A percentile compares a stretch with the other conserved stretches of the same genome.
Evolutionary conservation across 441 rosid species (phyloP).

Genomic region (Geranium incanum): DNA sequence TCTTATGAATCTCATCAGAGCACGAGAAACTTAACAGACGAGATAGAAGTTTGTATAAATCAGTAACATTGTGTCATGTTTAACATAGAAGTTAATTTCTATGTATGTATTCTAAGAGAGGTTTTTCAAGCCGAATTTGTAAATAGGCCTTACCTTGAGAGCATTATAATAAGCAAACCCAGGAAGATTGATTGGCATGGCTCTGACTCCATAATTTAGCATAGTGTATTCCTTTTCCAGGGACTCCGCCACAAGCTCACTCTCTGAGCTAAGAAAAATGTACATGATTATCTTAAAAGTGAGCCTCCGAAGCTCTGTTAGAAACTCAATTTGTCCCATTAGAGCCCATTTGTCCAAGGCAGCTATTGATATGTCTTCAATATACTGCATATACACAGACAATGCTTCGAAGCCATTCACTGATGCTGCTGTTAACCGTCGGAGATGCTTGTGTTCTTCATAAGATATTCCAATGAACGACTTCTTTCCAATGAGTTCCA

Average conservation of each 20-base stretch:
- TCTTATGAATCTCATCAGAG: neutral
- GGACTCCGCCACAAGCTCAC: slow-evolving; percentile 12
- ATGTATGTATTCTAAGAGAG: too few relatives aligned
- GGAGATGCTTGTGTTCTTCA: slow-evolving; percentile 32
- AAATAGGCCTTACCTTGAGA: slow-evolving; percentile 23
- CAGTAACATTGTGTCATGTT: neutral
- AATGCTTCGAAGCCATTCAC: slow-evolving; percentile 29
- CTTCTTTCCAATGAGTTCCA: slow-evolving; percentile 24
- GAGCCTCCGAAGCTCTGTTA: slow-evolving; percentile 26
- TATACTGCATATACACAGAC: slow-evolving; percentile 22
- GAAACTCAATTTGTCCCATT: slow-evolving; percentile 24
- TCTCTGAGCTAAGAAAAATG: slow-evolving; percentile 23
- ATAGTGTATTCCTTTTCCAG: slow-evolving; percentile 24
- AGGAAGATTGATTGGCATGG: slow-evolving; percentile 27
- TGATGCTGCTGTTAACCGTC: slow-evolving; percentile 22
- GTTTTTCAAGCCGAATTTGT: neutral
- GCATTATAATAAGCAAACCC: slow-evolving; percentile 31
- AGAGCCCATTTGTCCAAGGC: slow-evolving; percentile 27
- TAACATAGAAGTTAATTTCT: neutral
- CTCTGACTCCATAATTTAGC: slow-evolving; percentile 23
- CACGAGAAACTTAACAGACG: neutral
- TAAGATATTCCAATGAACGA: slow-evolving; percentile 25
- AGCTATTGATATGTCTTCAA: slow-evolving; percentile 22
- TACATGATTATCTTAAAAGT: slow-evolving; percentile 31
- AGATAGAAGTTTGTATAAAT: neutral